Conservation (phyloP, 495 filamentous ascomycete species). For the Penicillium silybi region DNA sequence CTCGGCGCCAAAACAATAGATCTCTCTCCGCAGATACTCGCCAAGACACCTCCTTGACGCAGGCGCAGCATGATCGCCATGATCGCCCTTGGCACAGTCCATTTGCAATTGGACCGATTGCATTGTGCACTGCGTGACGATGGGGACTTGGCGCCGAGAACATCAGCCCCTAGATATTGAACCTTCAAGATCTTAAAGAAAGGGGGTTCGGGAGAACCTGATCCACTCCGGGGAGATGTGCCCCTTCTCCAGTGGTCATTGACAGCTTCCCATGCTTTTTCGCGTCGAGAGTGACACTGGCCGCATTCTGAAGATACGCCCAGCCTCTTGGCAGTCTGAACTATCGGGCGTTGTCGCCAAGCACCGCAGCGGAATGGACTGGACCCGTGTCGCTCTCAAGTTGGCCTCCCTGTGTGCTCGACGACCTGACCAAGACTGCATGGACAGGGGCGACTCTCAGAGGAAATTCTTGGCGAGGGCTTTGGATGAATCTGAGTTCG, state of each 20-base stretch:
- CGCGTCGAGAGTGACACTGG: constrained; percentile 10
- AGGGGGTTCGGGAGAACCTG: background rate
- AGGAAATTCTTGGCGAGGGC: background rate
- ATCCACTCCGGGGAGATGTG: background rate
- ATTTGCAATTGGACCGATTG: constrained; percentile 12
- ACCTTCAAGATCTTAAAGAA: background rate
- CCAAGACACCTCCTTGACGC: constrained; percentile 17
- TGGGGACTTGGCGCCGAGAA: background rate
- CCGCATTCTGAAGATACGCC: constrained; percentile 25
- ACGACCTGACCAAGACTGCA: background rate
- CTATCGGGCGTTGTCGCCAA: constrained; percentile 17
- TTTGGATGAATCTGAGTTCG: background rate
- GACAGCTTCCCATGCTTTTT: background rate
- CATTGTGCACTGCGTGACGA: background rate
- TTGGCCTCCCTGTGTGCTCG: background rate
- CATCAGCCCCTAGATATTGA: background rate
- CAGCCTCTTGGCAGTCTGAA: constrained; percentile 19
- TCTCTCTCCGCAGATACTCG: background rate
- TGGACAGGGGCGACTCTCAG: background rate
- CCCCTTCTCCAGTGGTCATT: background rate
- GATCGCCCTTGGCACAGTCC: constrained; percentile 27
- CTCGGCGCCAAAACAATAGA: constrained; percentile 21
- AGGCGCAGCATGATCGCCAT: constrained; percentile 18
- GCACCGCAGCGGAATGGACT: constrained; percentile 12
- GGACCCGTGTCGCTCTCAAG: background rate